phyloP scores from a whole-genome alignment of 169 alveolate species.

The Plasmodium gonderi region DNA sequence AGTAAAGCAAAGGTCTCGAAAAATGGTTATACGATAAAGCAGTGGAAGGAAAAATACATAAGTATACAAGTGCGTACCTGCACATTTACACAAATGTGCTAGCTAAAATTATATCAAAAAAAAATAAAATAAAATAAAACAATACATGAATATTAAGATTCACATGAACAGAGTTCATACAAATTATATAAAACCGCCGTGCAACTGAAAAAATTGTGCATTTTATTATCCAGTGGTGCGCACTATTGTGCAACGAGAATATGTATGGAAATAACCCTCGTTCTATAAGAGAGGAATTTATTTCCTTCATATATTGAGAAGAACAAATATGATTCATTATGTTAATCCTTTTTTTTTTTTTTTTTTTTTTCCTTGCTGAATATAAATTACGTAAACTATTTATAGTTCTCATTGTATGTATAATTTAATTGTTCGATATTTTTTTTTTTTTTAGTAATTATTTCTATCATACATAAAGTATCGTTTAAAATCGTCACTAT shows the following conservation, averaged over 20 bases:
- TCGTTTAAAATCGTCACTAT: not conserved
- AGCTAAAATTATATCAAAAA: not conserved
- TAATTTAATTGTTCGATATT: not conserved
- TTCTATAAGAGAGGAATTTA: not conserved
- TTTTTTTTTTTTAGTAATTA: not conserved
- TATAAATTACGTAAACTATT: not conserved
- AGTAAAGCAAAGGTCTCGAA: too few species aligned
- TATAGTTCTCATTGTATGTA: not conserved
- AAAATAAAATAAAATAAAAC: not conserved
- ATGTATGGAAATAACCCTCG: not conserved
- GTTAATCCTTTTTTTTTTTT: not conserved
- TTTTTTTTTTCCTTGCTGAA: not conserved
- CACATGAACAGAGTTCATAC: slow-evolving; percentile 1
- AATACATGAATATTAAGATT: not conserved
- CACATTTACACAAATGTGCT: not conserved
- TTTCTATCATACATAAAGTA: not conserved
- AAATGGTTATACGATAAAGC: too few species aligned
- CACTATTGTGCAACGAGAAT: not conserved
- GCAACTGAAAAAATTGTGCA: not conserved
- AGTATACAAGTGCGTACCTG: not conserved
- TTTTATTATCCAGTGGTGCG: not conserved
- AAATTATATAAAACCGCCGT: not conserved
- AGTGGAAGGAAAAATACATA: not conserved
- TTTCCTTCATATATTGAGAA: not conserved
- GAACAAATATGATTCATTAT: not conserved